Conservation (phyloP, 352 stramenopile genomes). For the Globisporangium cederbergense region DNA sequence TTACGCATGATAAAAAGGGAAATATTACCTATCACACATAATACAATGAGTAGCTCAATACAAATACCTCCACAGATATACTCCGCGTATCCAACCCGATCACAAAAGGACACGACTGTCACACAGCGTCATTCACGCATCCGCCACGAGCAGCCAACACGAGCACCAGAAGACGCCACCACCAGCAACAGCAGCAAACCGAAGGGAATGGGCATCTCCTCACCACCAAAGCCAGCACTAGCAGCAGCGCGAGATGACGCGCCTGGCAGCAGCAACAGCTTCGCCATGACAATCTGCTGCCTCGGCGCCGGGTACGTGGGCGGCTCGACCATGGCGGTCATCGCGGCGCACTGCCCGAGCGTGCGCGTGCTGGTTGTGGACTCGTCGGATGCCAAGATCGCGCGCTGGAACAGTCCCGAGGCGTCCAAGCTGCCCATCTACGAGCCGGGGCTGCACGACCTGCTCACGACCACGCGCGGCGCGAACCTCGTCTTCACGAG, state of each 20-base stretch:
- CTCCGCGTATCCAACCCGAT: not conserved
- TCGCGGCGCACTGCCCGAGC: slow-evolving; percentile 96
- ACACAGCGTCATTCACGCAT: not conserved
- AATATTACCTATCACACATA: no score
- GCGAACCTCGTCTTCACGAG: slow-evolving; percentile 99
- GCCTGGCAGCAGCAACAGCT: not conserved
- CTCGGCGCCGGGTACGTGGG: slow-evolving; percentile 99
- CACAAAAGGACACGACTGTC: not conserved
- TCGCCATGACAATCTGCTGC: slow-evolving; percentile 90
- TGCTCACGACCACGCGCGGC: slow-evolving; percentile 89
- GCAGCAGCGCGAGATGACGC: slow-evolving; percentile 23
- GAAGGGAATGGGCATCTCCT: not conserved
- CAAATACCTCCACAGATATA: not conserved
- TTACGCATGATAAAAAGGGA: no score
- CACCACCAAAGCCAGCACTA: slow-evolving; percentile 9
- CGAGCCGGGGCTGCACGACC: slow-evolving; percentile 95
- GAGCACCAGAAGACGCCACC: not conserved
- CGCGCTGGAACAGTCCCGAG: slow-evolving; percentile 95
- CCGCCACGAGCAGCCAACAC: not conserved
- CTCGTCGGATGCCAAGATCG: slow-evolving; percentile 94
- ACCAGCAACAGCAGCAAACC: not conserved
- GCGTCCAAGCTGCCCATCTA: slow-evolving; percentile 95
- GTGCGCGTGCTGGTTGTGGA: slow-evolving; percentile 98
- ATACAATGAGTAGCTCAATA: not conserved
- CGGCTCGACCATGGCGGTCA: slow-evolving; percentile 99